Base-by-base conservation (phyloP, 345 rosid genomes). In the Crucihimalaya himalaica region DNA sequence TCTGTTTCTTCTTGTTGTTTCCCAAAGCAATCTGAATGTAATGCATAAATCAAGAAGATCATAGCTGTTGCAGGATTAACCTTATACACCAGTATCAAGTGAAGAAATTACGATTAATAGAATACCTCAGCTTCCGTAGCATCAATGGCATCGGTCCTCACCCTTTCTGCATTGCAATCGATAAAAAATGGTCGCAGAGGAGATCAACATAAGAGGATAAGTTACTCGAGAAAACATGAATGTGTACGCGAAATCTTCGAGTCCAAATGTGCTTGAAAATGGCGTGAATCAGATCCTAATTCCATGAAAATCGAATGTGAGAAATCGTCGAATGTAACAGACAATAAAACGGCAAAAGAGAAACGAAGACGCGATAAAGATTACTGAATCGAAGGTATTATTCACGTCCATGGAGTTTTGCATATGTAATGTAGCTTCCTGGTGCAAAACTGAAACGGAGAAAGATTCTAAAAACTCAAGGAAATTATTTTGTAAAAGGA, bases 211-310 rank as follows among this genome's bases (percentile, higher is more conserved):
- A 21, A 70, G 11, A 16, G 1, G 10, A 55, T 19, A 37, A 21
- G 27, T 6, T 28, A 12, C 14, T 55, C 15, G 47, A 28, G 1
- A n/a, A 35, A 4, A 63, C 40, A n/a, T 32, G 19, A 11, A 40
- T 21, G 2, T 70, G 58, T 72, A 94, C 98, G 13, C 83, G 86
- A 63, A 85, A 82, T 78, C 81, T 81, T 73, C 79, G 84, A 57
- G 81, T 68, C 96, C 97, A 94, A 8, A 94, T 73, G 73, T 78
- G 84, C 83, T 94, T 91, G 90, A 89, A n/a, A n/a, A n/a, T n/a
- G n/a, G n/a, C n/a, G n/a, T n/a, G n/a, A n/a, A n/a, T n/a, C n/a
- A n/a, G n/a, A n/a, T n/a, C n/a, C n/a, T n/a, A n/a, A n/a, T n/a
- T n/a, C n/a, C n/a, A n/a, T n/a, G n/a, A n/a, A n/a, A n/a, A n/a